A percentile compares a stretch with the other conserved stretches of the same genome.
Conservation (phyloP, 2,329 filamentous ascomycete genomes). For the Sarocladiaceae sp. region DNA sequence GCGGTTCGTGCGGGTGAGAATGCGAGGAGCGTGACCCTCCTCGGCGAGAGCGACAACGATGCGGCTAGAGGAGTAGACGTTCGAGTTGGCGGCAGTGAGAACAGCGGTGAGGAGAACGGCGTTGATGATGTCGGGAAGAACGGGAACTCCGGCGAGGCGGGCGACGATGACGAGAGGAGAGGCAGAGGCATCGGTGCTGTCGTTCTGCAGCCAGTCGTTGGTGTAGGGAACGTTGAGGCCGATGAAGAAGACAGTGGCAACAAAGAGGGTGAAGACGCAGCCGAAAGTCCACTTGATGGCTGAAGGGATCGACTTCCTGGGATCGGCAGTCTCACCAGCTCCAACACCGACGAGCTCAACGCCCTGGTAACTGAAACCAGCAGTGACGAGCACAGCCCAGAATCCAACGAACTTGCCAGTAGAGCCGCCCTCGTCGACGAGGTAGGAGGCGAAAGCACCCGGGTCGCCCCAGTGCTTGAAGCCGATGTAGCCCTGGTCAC, state of each 20-base stretch:
- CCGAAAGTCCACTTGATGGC: constrained; percentile 72
- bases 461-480: constrained; percentile 66
- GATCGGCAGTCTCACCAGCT: constrained; percentile 71
- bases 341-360: constrained; percentile 71
- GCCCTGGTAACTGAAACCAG: constrained; percentile 66
- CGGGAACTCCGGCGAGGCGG: constrained; percentile 54
- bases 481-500: constrained; percentile 63
- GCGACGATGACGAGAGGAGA: constrained; percentile 60
- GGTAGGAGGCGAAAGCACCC: constrained; percentile 59
- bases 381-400: constrained; percentile 58
- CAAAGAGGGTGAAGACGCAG: constrained; percentile 65
- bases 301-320: constrained; percentile 62
- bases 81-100: constrained; percentile 71
- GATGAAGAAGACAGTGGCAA: constrained; percentile 61
- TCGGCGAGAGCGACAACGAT: constrained; percentile 61
- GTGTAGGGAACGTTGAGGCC: constrained; percentile 63
- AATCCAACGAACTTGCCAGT: constrained; percentile 61
- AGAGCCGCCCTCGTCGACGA: constrained; percentile 39
- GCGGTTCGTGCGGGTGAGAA: constrained; percentile 54
- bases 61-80: constrained; percentile 66
- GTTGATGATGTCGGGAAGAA: constrained; percentile 67
- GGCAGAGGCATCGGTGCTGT: constrained; percentile 51
- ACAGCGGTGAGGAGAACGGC: constrained; percentile 72
- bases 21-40: constrained; percentile 54
- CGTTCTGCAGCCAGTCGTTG: constrained; percentile 45